Evolutionary conservation across 225 moss, liverwort and hornwort species (phyloP), one percentile per base, ranked within the genome.

Genomic region (Pleurozium schreberi): DNA sequence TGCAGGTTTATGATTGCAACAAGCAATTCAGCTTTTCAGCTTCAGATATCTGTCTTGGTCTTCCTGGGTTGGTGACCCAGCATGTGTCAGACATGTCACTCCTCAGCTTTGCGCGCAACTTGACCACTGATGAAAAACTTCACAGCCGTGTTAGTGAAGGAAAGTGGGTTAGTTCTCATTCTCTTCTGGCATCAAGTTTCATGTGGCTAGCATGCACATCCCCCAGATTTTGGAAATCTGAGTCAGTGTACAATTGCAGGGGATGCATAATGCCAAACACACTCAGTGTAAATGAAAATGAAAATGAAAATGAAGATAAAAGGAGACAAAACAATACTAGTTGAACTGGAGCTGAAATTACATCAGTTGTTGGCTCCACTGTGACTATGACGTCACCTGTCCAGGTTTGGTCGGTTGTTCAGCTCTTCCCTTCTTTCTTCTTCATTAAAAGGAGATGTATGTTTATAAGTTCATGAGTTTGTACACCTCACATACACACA

Each of bases 1-100:
- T 89, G 87, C 34, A 76, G 38, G 45, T 28, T 82, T 88, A 93
- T 91, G 83, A 93, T 93, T 93, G 80, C 91, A 86, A 86, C 91
- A 69, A 89, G 86, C 83, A 55, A 34, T 85, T 80, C 88, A 89
- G 89, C 93, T 90, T 91, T 93, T 88, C 7, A 1, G 83, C 79
- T 83, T 86, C 88, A 89, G 89, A 86, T 88, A 86, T 86, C 91
- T 89, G 87, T 80, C 86, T 74, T 80, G 89, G 88, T 93, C 93
- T 88, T 89, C 86, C 86, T 88, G 88, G 88, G 88, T 80, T 89
- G 86, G 86, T 89, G 83, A 83, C 91, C 82, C 83, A 86, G 69
- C 47, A 66, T 38, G 14, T 89, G 89, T 93, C 91, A 89, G 93
- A 75, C 36, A 27, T 60, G 61, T 80, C n/a, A n/a, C n/a, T n/a